A percentile compares a stretch with the other conserved stretches of the same genome.
phyloP scores from a whole-genome alignment of 169 alveolate species.

The Cystoisospora suis region DNA sequence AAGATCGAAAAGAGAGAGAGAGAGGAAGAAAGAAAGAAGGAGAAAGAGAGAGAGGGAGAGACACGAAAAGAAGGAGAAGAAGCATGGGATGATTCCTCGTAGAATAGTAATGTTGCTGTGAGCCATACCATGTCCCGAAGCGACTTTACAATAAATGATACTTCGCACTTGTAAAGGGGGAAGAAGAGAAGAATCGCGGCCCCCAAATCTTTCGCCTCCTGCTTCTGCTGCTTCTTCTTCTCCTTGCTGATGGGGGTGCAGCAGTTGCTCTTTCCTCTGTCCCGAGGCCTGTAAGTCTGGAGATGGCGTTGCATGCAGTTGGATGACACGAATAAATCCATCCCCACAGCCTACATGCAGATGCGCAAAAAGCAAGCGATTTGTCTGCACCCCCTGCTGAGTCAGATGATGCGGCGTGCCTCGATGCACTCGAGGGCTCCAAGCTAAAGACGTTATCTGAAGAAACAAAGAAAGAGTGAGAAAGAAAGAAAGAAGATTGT shows the following conservation, averaged over 20 bases:
- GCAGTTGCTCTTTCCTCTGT: not conserved
- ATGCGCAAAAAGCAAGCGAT: not conserved
- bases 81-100: not conserved
- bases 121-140: not conserved
- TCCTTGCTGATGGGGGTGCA: not conserved
- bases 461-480: not conserved
- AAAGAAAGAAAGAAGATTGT: not conserved
- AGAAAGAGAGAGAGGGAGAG: not conserved
- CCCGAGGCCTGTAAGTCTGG: not conserved
- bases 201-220: not conserved
- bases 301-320: not conserved
- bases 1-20: too few species aligned
- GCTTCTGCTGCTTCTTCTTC: not conserved
- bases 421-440: conserved; percentile 24
- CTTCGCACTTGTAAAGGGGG: not conserved
- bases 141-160: not conserved
- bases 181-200: not conserved
- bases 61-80: not conserved
- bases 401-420: too few species aligned
- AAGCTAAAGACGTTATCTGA: conserved; percentile 10
- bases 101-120: not conserved
- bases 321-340: not conserved
- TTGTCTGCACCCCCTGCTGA: not conserved
- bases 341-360: not conserved
- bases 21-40: too few species aligned